These are phyloP conservation scores for Trichophaea hybrida DNA, from an alignment of 2,329 filamentous ascomycete species.

Conservation along the genomic window DNA sequence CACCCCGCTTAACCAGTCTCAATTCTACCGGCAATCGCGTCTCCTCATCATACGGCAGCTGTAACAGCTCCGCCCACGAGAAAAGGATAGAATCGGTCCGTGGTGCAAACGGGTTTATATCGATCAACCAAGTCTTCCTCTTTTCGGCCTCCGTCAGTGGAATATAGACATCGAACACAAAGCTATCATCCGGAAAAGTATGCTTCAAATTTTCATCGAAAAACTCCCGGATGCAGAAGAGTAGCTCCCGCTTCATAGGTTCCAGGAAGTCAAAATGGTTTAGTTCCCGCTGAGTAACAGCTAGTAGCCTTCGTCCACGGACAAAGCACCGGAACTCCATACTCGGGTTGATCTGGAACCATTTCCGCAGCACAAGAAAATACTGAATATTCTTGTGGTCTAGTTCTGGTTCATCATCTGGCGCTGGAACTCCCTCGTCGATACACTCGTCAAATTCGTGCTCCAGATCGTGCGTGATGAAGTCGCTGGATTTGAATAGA, in stretches of 20 bases:
- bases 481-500: conserved; percentile 84
- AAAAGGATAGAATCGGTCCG: conserved; percentile 82
- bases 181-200: conserved; percentile 70
- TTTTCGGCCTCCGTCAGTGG: conserved; percentile 45
- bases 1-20: conserved; percentile 64
- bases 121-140: conserved; percentile 74
- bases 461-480: conserved; percentile 84
- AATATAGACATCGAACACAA: conserved; percentile 85
- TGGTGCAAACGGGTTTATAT: conserved; percentile 89
- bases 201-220: conserved; percentile 60
- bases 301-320: conserved; percentile 62
- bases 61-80: conserved; percentile 74
- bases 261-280: conserved; percentile 77
- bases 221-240: conserved; percentile 56
- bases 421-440: conserved; percentile 23
- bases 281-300: conserved; percentile 74
- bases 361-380: conserved; percentile 72
- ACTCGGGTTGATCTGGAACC: conserved; percentile 74
- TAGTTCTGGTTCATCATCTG: conserved; percentile 4
- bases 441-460: conserved; percentile 73
- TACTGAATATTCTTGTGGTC: conserved; percentile 41
- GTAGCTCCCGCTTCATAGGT: conserved; percentile 48
- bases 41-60: conserved; percentile 45
- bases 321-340: conserved; percentile 96
- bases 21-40: conserved; percentile 49